Conservation (phyloP, 2,329 filamentous ascomycete species). For the Pseudocercospora fijiensis region DNA sequence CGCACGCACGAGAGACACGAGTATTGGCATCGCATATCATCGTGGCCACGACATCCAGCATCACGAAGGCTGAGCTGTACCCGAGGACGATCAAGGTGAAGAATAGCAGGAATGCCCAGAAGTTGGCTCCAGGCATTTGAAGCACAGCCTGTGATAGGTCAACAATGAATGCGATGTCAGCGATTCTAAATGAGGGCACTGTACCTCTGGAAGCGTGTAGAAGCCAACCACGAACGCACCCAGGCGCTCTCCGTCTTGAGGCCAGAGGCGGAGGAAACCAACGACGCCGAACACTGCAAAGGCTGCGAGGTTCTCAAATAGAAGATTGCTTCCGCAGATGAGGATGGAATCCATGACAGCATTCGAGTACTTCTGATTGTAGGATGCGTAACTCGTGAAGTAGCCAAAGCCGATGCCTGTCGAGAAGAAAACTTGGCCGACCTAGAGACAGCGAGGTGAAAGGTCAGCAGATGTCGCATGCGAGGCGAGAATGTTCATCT, state of each 20-base stretch:
- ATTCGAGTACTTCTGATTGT: background rate
- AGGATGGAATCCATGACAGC: background rate
- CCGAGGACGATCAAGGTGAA: background rate
- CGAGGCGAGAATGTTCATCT: background rate
- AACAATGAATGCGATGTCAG: background rate
- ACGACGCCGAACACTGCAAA: background rate
- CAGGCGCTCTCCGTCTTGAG: background rate
- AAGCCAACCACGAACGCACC: background rate
- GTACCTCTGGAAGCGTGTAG: background rate
- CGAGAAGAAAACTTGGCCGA: background rate
- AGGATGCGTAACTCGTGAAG: background rate
- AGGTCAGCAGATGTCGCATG: background rate
- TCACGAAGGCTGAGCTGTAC: background rate
- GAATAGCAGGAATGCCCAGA: background rate
- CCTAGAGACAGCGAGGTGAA: background rate
- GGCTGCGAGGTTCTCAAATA: background rate
- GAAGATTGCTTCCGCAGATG: background rate
- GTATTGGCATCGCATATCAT: background rate
- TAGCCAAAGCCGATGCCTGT: background rate
- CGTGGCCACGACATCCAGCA: background rate
- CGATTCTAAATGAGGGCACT: background rate
- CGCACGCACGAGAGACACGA: background rate
- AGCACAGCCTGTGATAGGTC: background rate
- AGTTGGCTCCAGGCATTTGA: background rate
- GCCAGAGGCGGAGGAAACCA: background rate